Percentiles rank a stretch among this genome's conserved stretches.
Evolutionary conservation across 495 filamentous ascomycete genomes (phyloP).

Genomic region (Hypoxylon cercidicola): DNA sequence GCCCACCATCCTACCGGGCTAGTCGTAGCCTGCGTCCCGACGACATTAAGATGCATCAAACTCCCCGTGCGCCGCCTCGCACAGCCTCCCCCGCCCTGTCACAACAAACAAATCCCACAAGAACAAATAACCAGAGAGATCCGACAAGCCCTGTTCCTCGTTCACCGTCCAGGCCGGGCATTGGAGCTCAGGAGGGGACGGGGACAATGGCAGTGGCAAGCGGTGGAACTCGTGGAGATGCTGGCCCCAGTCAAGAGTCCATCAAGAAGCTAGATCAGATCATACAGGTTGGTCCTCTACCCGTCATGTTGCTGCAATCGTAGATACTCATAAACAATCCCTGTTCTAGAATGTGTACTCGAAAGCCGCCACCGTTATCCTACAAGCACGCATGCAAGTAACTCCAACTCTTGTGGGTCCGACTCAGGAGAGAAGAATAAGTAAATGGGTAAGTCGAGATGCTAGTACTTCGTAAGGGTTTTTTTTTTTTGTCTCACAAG

Average conservation of each 20-base stretch:
- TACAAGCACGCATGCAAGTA: slow-evolving; percentile 79
- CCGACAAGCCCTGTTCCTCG: slow-evolving; percentile 51
- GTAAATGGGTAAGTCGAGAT: slow-evolving; percentile 88
- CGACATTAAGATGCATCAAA: slow-evolving; percentile 77
- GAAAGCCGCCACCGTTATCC: slow-evolving; percentile 86
- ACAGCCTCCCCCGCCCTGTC: slow-evolving; percentile 73
- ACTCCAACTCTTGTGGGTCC: slow-evolving; percentile 67
- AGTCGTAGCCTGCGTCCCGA: slow-evolving; percentile 20
- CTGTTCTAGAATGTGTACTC: slow-evolving; percentile 81
- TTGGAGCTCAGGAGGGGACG: slow-evolving; percentile 50
- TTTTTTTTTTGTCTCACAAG: slow-evolving; percentile 34
- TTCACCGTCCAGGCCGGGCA: slow-evolving; percentile 50
- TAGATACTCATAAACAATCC: slow-evolving; percentile 11
- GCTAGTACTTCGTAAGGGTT: slow-evolving; percentile 8
- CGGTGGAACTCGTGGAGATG: slow-evolving; percentile 58
- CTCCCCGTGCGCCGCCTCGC: slow-evolving; percentile 74
- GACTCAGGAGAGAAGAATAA: slow-evolving; percentile 69
- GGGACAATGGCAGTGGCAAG: slow-evolving; percentile 51
- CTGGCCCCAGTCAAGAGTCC: slow-evolving; percentile 66
- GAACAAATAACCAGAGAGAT: slow-evolving; percentile 79
- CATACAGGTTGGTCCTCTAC: slow-evolving; percentile 72
- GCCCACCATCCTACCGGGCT: slow-evolving; percentile 10
- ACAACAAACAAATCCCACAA: slow-evolving; percentile 71
- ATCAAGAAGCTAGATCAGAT: slow-evolving; percentile 87
- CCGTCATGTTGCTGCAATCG: neutral